These are phyloP conservation scores for Dactylellina leptospora DNA, from an alignment of 2,329 filamentous ascomycete genomes.

Conservation along the genomic window DNA sequence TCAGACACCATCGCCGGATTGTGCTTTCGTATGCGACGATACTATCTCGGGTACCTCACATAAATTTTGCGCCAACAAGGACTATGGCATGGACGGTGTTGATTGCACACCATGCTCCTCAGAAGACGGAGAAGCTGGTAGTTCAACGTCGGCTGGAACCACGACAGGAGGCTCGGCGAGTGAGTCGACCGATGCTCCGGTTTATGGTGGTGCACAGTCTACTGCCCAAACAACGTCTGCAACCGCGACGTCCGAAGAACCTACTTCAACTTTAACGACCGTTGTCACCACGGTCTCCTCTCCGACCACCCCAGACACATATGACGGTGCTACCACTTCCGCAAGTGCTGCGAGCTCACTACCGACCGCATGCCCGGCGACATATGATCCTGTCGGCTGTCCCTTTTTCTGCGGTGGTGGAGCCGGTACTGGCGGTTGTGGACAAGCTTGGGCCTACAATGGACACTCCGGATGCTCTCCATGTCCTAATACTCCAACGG, in stretches of 20 bases:
- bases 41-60: conserved; percentile 3
- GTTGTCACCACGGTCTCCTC: background rate
- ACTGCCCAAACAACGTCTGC: background rate
- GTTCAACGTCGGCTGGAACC: background rate
- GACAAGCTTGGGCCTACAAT: background rate
- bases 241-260: background rate
- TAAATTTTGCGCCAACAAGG: conserved; percentile 2
- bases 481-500: background rate
- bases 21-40: conserved; percentile 4
- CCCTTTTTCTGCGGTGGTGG: background rate
- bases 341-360: background rate
- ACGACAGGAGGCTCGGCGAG: background rate
- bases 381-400: background rate
- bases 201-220: background rate
- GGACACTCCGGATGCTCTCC: background rate
- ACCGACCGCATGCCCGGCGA: background rate
- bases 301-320: background rate
- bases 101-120: background rate
- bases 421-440: background rate
- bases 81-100: conserved; percentile 3
- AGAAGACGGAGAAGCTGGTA: background rate
- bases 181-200: background rate
- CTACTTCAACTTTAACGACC: background rate
- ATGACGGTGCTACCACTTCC: background rate
- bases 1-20: background rate